Base-by-base conservation (phyloP, 345 rosid genomes). In the Trapa incisa region DNA sequence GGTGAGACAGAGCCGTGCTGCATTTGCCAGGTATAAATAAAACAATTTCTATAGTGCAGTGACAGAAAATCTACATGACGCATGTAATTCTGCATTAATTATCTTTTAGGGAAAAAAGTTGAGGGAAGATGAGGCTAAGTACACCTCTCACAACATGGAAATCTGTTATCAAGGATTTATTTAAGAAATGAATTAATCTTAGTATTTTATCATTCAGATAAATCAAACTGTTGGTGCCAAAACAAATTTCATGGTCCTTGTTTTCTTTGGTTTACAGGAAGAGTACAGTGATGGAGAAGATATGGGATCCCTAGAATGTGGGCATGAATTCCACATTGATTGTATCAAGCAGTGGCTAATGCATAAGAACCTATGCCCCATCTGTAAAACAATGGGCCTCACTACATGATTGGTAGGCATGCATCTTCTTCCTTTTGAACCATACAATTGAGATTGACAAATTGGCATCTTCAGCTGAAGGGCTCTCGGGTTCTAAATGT, bases 311-410 rank as follows among this genome's bases (percentile, higher is more conserved):
- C 78, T 89, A 62, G 91, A 88, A 62, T 89, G 98, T 17, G 89
- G 90, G 32, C 98, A 92, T 67, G 85, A 76, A 66, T 92, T 88
- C 67, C 97, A 92, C 74, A 42, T 80, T 4, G 75, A 67, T 56
- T 92, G 97, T 68, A 74, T 92, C 61, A 89, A 86, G 72, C 84
- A 83, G 62, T 92, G 98, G 96, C 74, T 92, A 76, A 85, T 78
- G 81, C 82, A 39, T 65, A 92, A 92, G 81, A 92, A 89, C 67
- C 70, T 86, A 74, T 92, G 98, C 79, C 98, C 98, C 37, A 82
- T 92, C 48, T 92, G 98, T 69, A 92, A 89, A 75, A 83, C 87
- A 47, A 79, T 86, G 0, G 98, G 90, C 35, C 71, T 92, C 13
- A 72, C 77, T 68, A 76, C 84, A 38, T 75, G 66, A 71, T 58